Evolutionary conservation across 768 basidiomycete genomes (phyloP), one percentile per base, ranked within the genome.

Genomic region (Suillus fuscotomentosus): DNA sequence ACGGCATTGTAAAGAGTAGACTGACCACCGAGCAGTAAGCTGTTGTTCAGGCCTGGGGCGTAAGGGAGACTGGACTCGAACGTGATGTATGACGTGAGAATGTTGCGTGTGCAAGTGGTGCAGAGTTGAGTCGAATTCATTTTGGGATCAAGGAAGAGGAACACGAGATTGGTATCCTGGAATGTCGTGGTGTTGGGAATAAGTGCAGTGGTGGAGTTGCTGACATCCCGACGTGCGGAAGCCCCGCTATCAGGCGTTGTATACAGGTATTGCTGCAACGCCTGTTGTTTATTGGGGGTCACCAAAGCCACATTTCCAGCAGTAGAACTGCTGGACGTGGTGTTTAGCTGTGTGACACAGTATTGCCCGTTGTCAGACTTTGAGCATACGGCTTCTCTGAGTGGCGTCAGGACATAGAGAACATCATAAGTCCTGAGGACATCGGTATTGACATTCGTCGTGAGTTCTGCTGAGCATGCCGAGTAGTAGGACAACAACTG

Each of bases 361-460:
- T 84, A 97, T 45, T 81, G 78, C 39, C 86, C 88, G 55, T 70
- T 79, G 70, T 88, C 86, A 70, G 91, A 86, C 82, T 92, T 91
- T 54, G 89, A 69, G 79, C 96, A 98, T 38, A 93, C 72, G 34
- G 94, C 88, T 7, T 73, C 68, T 66, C 78, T 79, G 72, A 97
- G 73, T 9, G 95, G 94, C 13, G 73, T 66, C 53, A 96, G 67
- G 64, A 82, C 67, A 79, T 94, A 99, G 36, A 98, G 78, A 38
- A 87, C 79, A 73, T 98, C 96, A 78, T 99, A 99, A 2, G 84
- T 76, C 34, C 76, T 69, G 73, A 86, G 73, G 54, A 97, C 90
- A 31, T 80, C 73, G 1, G 53, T 1, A 67, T 83, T 84, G 55
- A 78, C 72, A 56, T 63, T 71, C 11, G 83, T 77, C 3, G 85